A percentile compares a stretch with the other conserved stretches of the same genome.
phyloP scores from a whole-genome alignment of 139 green algal genomes.

The Tetradesmus lagerheimii region DNA sequence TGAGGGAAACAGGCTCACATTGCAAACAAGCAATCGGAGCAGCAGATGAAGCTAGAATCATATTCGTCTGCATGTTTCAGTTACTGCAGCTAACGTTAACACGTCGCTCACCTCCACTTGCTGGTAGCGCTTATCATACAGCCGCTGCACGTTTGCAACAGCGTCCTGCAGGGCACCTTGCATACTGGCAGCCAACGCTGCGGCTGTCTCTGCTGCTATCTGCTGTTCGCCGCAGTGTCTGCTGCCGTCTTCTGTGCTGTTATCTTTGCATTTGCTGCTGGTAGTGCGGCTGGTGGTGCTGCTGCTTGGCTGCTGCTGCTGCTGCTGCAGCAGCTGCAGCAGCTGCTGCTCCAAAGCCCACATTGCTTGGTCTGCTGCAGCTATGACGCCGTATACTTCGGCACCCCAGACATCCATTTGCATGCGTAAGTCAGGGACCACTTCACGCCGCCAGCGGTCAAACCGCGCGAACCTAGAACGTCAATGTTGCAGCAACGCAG shows the following conservation, averaged over 20 bases:
- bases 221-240: background rate
- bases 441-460: slow-evolving; percentile 51
- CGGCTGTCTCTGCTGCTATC: background rate
- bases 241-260: background rate
- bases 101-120: slow-evolving; percentile 40
- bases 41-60: no score
- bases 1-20: no score
- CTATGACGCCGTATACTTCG: background rate
- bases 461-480: slow-evolving; percentile 53
- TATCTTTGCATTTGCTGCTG: background rate
- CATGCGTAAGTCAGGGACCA: slow-evolving; percentile 47
- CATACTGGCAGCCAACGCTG: slow-evolving; percentile 11
- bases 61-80: background rate
- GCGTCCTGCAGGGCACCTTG: slow-evolving; percentile 24
- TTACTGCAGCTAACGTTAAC: no score
- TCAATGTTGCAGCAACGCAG: background rate
- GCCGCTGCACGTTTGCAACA: slow-evolving; percentile 34
- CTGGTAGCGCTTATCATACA: slow-evolving; percentile 54
- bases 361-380: slow-evolving; percentile 6
- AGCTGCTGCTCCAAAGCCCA: slow-evolving; percentile 18
- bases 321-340: slow-evolving; percentile 26
- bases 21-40: no score
- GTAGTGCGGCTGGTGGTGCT: slow-evolving; percentile 10
- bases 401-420: slow-evolving; percentile 40
- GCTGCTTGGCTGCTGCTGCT: background rate